These are phyloP conservation scores for Thermochaetoides thermophila DNA, from an alignment of 495 filamentous ascomycete genomes.

Conservation along the genomic window DNA sequence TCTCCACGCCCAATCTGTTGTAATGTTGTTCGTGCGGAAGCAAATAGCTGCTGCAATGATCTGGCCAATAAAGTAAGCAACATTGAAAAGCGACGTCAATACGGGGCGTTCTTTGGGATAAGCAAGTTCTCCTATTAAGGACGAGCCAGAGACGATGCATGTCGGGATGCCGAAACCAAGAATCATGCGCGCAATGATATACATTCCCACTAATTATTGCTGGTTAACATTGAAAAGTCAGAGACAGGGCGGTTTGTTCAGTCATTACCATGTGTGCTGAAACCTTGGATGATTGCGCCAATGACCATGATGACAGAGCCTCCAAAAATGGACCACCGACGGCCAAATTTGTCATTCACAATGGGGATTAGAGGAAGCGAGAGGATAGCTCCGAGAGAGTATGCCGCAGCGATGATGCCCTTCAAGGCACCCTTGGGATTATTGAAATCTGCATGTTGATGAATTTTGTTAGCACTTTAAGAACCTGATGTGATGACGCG, in stretches of 20 bases:
- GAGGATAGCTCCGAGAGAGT: slow-evolving; percentile 23
- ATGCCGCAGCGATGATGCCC: slow-evolving; percentile 17
- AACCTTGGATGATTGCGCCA: slow-evolving; percentile 38
- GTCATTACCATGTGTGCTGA: slow-evolving; percentile 26
- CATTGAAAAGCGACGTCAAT: slow-evolving; percentile 55
- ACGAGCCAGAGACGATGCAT: slow-evolving; percentile 49
- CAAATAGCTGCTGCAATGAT: slow-evolving; percentile 46
- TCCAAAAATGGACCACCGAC: slow-evolving; percentile 40
- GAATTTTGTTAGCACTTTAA: neutral
- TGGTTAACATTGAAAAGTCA: no score
- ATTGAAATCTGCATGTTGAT: slow-evolving; percentile 21
- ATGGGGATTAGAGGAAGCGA: slow-evolving; percentile 37
- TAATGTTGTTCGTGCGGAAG: slow-evolving; percentile 43
- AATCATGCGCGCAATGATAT: slow-evolving; percentile 48
- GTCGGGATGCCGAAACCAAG: slow-evolving; percentile 52
- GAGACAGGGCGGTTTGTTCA: no score
- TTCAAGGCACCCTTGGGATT: slow-evolving; percentile 26
- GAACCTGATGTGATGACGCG: no score
- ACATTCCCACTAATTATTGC: slow-evolving; percentile 46
- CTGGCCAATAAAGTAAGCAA: slow-evolving; percentile 46
- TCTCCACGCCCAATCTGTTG: slow-evolving; percentile 46
- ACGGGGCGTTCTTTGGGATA: slow-evolving; percentile 53
- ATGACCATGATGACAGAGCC: slow-evolving; percentile 44
- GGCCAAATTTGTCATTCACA: slow-evolving; percentile 33
- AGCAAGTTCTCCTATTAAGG: slow-evolving; percentile 48